These are phyloP conservation scores for Exophiala spinifera DNA, from an alignment of 2,329 filamentous ascomycete species.

Conservation along the genomic window DNA sequence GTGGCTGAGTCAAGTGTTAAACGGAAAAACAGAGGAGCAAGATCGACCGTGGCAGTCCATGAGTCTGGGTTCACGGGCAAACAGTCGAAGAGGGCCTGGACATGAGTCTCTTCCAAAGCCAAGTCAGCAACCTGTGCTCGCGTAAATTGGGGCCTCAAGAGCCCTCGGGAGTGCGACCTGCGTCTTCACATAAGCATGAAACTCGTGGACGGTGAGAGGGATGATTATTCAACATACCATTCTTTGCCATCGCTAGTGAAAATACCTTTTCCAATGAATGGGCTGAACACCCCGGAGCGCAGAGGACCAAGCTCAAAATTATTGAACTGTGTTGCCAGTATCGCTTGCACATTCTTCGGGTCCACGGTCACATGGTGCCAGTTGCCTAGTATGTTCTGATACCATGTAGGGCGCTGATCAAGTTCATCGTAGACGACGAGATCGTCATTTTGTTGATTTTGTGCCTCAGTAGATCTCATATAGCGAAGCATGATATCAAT, in stretches of 20 bases:
- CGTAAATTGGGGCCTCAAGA: conserved; percentile 81
- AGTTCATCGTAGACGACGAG: too few species aligned
- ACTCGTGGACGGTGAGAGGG: too few species aligned
- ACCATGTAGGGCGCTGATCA: too few species aligned
- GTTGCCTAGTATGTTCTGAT: too few species aligned
- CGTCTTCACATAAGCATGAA: too few species aligned
- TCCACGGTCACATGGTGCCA: conserved; percentile 54
- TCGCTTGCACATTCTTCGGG: conserved; percentile 44
- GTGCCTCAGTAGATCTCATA: too few species aligned
- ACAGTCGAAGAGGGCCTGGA: conserved; percentile 36
- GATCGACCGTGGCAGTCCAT: conserved; percentile 56
- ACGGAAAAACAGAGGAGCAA: conserved; percentile 77
- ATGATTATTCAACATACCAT: too few species aligned
- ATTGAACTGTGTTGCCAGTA: conserved; percentile 75
- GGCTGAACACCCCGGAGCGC: conserved; percentile 59
- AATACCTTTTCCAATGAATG: conserved; percentile 38
- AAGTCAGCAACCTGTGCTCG: conserved; percentile 82
- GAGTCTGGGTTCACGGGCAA: conserved; percentile 57
- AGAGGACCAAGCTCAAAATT: conserved; percentile 78
- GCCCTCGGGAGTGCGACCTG: conserved; percentile 58
- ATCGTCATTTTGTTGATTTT: too few species aligned
- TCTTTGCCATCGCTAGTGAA: conserved; percentile 69
- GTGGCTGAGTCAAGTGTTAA: conserved; percentile 51
- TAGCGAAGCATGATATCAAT: too few species aligned
- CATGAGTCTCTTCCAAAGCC: conserved; percentile 70